Conservation (phyloP, 2,329 filamentous ascomycete species). For the Calonectria hongkongensis region DNA sequence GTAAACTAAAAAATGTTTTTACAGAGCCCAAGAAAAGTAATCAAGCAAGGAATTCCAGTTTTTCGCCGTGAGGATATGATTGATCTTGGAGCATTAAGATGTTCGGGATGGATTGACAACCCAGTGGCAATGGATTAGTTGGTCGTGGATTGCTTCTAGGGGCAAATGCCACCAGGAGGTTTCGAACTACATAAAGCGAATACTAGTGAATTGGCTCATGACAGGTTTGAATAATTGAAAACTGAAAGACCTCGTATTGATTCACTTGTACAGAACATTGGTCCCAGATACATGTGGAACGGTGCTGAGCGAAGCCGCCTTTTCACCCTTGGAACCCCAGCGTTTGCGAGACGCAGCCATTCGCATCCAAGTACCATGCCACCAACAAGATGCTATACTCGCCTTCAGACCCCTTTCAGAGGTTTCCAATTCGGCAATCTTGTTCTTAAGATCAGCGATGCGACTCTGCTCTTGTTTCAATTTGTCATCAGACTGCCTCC, state of each 20-base stretch:
- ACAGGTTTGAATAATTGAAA: too few species aligned
- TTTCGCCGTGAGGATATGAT: too few species aligned
- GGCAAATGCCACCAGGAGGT: too few species aligned
- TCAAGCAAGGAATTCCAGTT: too few species aligned
- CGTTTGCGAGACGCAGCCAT: neutral
- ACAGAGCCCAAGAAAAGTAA: too few species aligned
- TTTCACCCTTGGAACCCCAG: neutral
- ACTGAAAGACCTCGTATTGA: neutral
- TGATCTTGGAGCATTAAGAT: too few species aligned
- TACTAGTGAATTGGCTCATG: too few species aligned
- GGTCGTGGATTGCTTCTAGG: too few species aligned
- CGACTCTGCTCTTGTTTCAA: neutral
- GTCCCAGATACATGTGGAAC: neutral
- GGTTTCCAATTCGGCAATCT: neutral
- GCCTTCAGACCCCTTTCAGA: slow-evolving; percentile 1
- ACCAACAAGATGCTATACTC: neutral
- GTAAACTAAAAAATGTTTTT: too few species aligned
- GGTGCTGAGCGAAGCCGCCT: neutral
- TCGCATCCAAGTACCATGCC: slow-evolving; percentile 3
- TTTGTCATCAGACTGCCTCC: neutral
- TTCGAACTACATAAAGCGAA: too few species aligned
- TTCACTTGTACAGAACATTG: neutral
- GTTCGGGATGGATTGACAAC: too few species aligned
- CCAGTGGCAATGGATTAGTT: too few species aligned
- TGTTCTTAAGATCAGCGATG: neutral